Percentiles rank a stretch among this genome's conserved stretches.
phyloP scores from a whole-genome alignment of 257 asterid species.

The Salvia splendens region DNA sequence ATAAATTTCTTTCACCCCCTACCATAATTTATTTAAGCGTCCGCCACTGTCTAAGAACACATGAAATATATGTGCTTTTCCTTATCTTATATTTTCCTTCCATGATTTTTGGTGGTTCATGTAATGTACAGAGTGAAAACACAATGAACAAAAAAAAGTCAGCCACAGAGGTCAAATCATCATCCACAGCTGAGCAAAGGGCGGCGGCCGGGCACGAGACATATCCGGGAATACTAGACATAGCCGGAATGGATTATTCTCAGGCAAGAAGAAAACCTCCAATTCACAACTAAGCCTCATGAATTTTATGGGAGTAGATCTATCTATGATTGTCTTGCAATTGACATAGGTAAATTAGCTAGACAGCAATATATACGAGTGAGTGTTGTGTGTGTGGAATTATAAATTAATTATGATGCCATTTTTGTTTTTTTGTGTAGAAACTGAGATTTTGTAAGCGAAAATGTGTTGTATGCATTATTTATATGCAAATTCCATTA shows the following conservation, averaged over 20 bases:
- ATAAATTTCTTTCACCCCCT: too few species aligned
- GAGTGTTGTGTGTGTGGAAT: neutral
- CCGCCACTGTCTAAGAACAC: neutral
- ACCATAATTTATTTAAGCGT: too few species aligned
- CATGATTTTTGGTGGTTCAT: constrained; percentile 12
- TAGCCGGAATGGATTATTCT: constrained; percentile 85
- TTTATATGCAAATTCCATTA: neutral
- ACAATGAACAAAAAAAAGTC: constrained; percentile 33
- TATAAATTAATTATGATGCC: constrained; percentile 29
- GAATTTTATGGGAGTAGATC: neutral
- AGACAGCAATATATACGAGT: neutral
- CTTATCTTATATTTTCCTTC: neutral
- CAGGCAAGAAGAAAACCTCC: constrained; percentile 77
- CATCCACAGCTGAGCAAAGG: constrained; percentile 31
- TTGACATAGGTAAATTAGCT: neutral
- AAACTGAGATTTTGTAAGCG: constrained; percentile 37
- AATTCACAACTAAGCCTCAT: constrained; percentile 55
- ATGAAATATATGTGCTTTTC: neutral
- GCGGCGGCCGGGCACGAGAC: constrained; percentile 20
- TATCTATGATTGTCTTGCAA: too few species aligned
- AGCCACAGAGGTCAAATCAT: constrained; percentile 36
- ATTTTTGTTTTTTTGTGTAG: constrained; percentile 32
- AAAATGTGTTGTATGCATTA: neutral
- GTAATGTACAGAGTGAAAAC: constrained; percentile 50
- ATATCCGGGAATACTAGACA: constrained; percentile 58